Percentiles rank a stretch among this genome's conserved stretches.
Conservation (phyloP, 2,329 filamentous ascomycete genomes). For the Paradendryphiella salina region DNA sequence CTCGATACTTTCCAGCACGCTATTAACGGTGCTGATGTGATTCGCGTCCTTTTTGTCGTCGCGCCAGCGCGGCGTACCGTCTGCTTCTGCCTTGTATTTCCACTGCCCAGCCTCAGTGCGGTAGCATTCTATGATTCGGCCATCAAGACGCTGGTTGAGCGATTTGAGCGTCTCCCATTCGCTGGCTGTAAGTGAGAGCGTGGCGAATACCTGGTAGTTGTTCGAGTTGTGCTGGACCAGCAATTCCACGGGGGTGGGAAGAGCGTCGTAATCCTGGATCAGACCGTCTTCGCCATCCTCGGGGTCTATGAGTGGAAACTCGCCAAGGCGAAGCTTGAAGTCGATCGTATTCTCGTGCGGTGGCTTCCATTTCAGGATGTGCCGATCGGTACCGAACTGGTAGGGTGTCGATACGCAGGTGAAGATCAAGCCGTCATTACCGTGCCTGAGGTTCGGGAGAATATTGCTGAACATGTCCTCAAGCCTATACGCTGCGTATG, state of each 20-base stretch:
- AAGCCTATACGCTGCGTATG: constrained; percentile 85
- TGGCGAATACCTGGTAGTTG: constrained; percentile 66
- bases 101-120: constrained; percentile 75
- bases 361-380: constrained; percentile 98
- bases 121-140: constrained; percentile 87
- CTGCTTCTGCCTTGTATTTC: constrained; percentile 65
- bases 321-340: constrained; percentile 73
- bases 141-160: constrained; percentile 74
- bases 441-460: constrained; percentile 81
- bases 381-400: constrained; percentile 83
- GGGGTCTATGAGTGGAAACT: constrained; percentile 73
- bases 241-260: constrained; percentile 70
- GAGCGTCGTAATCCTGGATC: constrained; percentile 74
- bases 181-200: constrained; percentile 67
- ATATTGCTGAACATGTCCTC: constrained; percentile 78
- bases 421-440: constrained; percentile 96
- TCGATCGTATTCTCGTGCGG: constrained; percentile 94
- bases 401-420: constrained; percentile 90
- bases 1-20: constrained; percentile 85
- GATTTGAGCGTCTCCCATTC: constrained; percentile 86
- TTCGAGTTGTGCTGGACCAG: constrained; percentile 68
- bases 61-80: constrained; percentile 71
- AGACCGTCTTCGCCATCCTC: constrained; percentile 68
- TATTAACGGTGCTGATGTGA: constrained; percentile 79
- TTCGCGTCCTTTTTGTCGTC: constrained; percentile 94